Base-by-base conservation (phyloP, 2,329 filamentous ascomycete genomes). In the Trichoderma sp. region DNA sequence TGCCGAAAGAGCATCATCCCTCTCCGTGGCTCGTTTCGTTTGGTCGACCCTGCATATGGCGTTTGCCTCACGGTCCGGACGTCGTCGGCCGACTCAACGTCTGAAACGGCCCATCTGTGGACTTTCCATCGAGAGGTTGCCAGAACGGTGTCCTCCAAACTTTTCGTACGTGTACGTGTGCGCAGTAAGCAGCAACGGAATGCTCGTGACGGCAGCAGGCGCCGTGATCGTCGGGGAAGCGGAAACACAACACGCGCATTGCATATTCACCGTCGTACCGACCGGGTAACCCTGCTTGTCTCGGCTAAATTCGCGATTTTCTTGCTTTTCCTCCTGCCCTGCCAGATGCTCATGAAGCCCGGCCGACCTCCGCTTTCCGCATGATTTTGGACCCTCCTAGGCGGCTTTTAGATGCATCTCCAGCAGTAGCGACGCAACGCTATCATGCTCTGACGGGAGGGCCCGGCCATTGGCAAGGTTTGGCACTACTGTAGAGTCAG, bases 301-400 rank as follows among this genome's bases (percentile, higher is more conserved):
- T 63, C 59, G 59, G 59, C 59, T 63, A 63, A 63, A 63, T 55
- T 45, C 34, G 34, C 34, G 41, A 50, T 43, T 47, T 12, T 34
- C 30, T 45, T 24, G 39, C 50, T 41, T 55, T 39, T 10, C 19
- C 7, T 9, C 14, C 30, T 45, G 28, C 39, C 50, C 54, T 63
- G 39, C 30, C n/a, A 43, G 30, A 28, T 63, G 26, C 6, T 50
- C 52, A 10, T 41, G 21, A 54, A 63, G n/a, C 59, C 34, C 10
- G 34, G 34, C 34, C 34, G 10, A 24, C 59, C 50, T 63, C 50
- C 48, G 59, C 59, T 55, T 39, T 63, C 48, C 43, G 50, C 59
- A 55, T 55, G 19, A 30, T 63, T 63, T 63, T 63, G 50, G 50
- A n/a, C 12, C 19, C 39, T 28, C 15, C 39, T 55, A 63, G 50